A percentile compares a stretch with the other conserved stretches of the same genome.
These are phyloP conservation scores for Planoprotostelium fungivorum DNA, from an alignment of 78 protist genomes.

Conservation along the genomic window DNA sequence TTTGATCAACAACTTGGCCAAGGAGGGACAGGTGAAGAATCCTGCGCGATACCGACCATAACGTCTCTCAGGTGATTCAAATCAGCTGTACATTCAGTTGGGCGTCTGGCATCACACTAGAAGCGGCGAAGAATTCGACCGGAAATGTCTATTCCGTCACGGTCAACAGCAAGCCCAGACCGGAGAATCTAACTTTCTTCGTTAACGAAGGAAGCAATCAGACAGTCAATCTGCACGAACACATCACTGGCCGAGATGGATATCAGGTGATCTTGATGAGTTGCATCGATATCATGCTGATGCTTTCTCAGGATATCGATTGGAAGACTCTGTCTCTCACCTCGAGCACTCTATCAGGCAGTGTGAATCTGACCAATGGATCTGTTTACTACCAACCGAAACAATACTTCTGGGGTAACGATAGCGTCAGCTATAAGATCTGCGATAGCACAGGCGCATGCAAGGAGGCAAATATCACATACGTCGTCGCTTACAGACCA, in stretches of 20 bases:
- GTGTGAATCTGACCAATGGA: not conserved
- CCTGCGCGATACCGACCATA: not conserved
- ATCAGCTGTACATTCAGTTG: not conserved
- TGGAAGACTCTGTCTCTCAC: not conserved
- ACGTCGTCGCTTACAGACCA: not conserved
- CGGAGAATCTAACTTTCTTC: not conserved
- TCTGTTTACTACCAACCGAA: not conserved
- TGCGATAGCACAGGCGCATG: not conserved
- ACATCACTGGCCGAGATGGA: not conserved
- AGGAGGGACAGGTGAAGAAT: not conserved
- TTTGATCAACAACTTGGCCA: not conserved
- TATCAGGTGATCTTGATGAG: not conserved
- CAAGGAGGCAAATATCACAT: not conserved
- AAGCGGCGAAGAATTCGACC: not conserved
- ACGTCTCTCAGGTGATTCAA: not conserved
- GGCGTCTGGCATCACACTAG: not conserved
- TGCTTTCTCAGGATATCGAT: not conserved
- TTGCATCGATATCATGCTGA: not conserved
- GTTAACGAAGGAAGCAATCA: not conserved
- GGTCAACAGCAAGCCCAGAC: not conserved
- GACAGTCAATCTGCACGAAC: not conserved
- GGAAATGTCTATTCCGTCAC: not conserved
- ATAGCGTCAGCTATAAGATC: not conserved
- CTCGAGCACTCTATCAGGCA: not conserved
- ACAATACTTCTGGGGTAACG: not conserved